Evolutionary conservation across 139 green algal genomes (phyloP), one percentile per base, ranked within the genome.

Genomic region (Coelastrella sp.): DNA sequence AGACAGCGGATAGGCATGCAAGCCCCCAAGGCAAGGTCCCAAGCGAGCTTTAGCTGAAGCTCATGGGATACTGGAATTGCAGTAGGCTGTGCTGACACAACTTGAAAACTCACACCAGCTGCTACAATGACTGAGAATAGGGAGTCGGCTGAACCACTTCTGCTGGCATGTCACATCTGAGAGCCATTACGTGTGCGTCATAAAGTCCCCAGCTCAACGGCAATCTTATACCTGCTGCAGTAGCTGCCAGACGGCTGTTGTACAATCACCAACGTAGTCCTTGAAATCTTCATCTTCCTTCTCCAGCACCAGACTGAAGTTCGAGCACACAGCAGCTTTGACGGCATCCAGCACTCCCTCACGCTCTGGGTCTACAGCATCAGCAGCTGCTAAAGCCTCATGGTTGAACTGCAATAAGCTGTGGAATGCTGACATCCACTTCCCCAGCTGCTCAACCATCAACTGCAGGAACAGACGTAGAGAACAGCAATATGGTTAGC

Each of bases 261-360:
- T 95, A 88, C 98, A 98, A 8, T 93, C 96, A 89, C 95, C 87
- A 85, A 99, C 93, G 93, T 96, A 99, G 80, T 94, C 93, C 57
- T 94, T 92, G 93, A 99, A 99, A 79, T 99, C 98, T 92, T 99
- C 98, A 94, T 99, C 98, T 77, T 98, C 97, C 89, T 97, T 96
- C 91, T 98, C 96, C 92, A 99, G 97, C 90, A 98, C 98, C 79
- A 98, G 91, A 86, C 96, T 97, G 82, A 94, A 80, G 81, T 90
- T 92, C 61, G 85, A 84, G 66, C 73, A 91, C 23, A 91, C 86
- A 64, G 95, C 95, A 0, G 96, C 92, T 89, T 99, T 99, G 10
- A 98, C 88, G 10, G 89, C 93, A 87, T 99, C 97, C 83, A 97
- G 80, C 19, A 88, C 81, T 56, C 73, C 89, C 84, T 97, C 94